These are phyloP conservation scores for Russula griseocarnosa DNA, from an alignment of 768 basidiomycete species.

Conservation along the genomic window DNA sequence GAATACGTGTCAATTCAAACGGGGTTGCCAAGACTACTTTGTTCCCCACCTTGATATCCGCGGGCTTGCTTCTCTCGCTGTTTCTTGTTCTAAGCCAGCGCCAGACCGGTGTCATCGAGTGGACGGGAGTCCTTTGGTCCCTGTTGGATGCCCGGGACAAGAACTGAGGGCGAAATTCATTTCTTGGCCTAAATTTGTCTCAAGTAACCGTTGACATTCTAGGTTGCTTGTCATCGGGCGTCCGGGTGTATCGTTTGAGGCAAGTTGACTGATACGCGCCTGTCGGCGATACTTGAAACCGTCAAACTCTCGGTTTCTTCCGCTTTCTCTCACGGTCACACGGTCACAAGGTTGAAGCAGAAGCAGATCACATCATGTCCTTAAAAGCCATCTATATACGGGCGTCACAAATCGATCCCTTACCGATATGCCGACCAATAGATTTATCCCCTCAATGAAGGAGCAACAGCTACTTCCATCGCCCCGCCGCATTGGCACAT, in stretches of 20 bases:
- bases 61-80: not conserved
- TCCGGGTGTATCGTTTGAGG: not conserved
- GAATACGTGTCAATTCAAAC: not conserved
- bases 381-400: no score
- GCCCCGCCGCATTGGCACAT: no score
- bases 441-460: no score
- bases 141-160: not conserved
- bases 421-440: no score
- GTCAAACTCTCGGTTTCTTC: not conserved
- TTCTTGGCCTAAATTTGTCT: not conserved
- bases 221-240: not conserved
- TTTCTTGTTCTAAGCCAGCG: not conserved
- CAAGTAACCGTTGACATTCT: not conserved
- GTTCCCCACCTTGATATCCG: not conserved
- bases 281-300: no score
- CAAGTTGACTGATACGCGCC: constrained; percentile 1
- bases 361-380: no score
- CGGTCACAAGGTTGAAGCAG: no score
- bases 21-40: constrained; percentile 7
- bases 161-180: not conserved
- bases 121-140: not conserved
- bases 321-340: not conserved
- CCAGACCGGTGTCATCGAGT: not conserved
- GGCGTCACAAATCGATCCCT: no score
- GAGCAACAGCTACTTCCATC: no score